Conservation (phyloP, 371 early-diverging fungal genomes). For the Mortierella sp. region DNA sequence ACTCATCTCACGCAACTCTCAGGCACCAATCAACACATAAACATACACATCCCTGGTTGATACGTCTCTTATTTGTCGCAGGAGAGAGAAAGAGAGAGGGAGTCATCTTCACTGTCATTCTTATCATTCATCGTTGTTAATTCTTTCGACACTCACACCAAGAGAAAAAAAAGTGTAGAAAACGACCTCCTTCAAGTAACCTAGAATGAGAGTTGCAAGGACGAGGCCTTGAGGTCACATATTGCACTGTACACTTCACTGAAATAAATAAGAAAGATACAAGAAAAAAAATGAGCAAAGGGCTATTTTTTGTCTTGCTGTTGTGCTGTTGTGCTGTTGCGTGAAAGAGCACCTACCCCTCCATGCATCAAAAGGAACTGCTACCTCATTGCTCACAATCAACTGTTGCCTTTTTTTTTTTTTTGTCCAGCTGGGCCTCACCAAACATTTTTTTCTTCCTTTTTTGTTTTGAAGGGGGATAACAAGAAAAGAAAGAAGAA, state of each 20-base stretch:
- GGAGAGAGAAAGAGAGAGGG: too few relatives aligned
- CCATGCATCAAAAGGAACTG: not conserved
- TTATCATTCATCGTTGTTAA: too few relatives aligned
- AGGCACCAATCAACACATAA: not conserved
- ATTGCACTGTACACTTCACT: too few relatives aligned
- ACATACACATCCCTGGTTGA: too few relatives aligned
- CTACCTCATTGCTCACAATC: slow-evolving; percentile 5
- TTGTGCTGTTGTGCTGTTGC: not conserved
- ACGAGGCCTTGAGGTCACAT: too few relatives aligned
- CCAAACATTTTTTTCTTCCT: slow-evolving; percentile 13
- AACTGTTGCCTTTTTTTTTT: not conserved
- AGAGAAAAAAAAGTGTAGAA: too few relatives aligned
- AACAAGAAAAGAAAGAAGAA: not conserved
- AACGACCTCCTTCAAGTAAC: too few relatives aligned
- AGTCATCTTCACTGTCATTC: too few relatives aligned
- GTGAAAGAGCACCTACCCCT: not conserved
- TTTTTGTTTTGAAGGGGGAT: not conserved
- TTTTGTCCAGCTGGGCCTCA: slow-evolving; percentile 7
- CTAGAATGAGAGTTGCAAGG: too few relatives aligned
- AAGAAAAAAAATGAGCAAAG: not conserved
- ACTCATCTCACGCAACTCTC: not conserved
- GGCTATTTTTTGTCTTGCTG: too few relatives aligned
- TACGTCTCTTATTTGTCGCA: too few relatives aligned
- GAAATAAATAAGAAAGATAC: not conserved
- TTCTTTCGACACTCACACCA: too few relatives aligned